phyloP scores from a whole-genome alignment of 345 rosid genomes.

The Brassica rapa region DNA sequence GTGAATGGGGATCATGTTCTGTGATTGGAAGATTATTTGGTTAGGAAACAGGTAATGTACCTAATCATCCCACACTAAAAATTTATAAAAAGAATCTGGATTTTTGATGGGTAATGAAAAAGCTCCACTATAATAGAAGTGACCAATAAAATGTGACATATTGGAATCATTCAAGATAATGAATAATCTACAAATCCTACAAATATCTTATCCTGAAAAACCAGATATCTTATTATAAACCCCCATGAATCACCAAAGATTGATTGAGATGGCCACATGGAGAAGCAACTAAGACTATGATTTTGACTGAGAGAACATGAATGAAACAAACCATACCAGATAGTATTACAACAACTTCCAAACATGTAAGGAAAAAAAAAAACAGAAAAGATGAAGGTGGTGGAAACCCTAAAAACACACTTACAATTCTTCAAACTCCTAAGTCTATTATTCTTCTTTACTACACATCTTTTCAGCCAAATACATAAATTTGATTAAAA shows the following conservation, averaged over 20 bases:
- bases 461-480: conserved; percentile 16
- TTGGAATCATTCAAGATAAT: conserved; percentile 37
- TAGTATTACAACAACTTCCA: conserved; percentile 39
- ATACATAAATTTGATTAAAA: conserved; percentile 29
- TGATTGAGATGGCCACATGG: conserved; percentile 28
- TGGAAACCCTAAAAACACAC: conserved; percentile 19
- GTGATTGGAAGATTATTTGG: conserved; percentile 36
- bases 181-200: conserved; percentile 22
- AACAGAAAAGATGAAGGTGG: neutral
- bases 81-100: conserved; percentile 18
- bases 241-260: conserved; percentile 4
- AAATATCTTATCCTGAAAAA: conserved; percentile 11
- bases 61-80: conserved; percentile 33
- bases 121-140: conserved; percentile 32
- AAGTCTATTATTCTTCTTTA: conserved; percentile 28
- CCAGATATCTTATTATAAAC: conserved; percentile 17
- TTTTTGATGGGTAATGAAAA: conserved; percentile 31
- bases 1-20: conserved; percentile 32
- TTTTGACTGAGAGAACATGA: conserved; percentile 10
- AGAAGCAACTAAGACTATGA: conserved; percentile 24
- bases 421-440: conserved; percentile 23
- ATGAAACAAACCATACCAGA: conserved; percentile 6
- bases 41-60: conserved; percentile 25
- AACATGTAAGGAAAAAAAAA: conserved; percentile 31
- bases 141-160: conserved; percentile 33